Evolutionary conservation across 345 rosid genomes (phyloP), one percentile per base, ranked within the genome.

Genomic region (Euphorbia pulcherrima): DNA sequence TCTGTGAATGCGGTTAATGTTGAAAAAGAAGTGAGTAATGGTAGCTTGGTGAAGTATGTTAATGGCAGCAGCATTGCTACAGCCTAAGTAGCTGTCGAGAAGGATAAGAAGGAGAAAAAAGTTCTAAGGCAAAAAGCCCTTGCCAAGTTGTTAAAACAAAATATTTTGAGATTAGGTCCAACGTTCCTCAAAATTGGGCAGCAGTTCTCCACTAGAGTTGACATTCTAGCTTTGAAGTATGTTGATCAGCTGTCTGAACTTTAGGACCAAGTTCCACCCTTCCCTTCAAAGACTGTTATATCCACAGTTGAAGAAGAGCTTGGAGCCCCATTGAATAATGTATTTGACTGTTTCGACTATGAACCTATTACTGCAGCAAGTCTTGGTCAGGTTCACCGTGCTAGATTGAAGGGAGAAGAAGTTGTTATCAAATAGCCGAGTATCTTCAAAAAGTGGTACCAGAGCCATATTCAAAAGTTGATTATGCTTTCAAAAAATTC

Each of bases 201-300:
- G 77, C 99, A 91, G 68, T 91, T 94, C 60, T 94, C 99, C 64
- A 94, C 99, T 30, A 87, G 99, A 81, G 99, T 90, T 2, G 99
- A 94, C 72, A 94, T 94, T 77, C 97, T 94, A 82, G 86, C 97
- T 77, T 96, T 91, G 74, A 97, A 94, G 74, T 94, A 89, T 78
- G 99, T 94, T 69, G 99, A 94, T 82, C 96, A 91, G 58, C 73
- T 94, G 78, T 85, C 99, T 17, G 99, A 91, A 74, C 92, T 94
- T 80, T 97, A 94, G 99, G 99, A 94, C 87, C 97, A 94, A 89
- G 99, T 94, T 81, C 99, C 99, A 68, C 99, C 99, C 16, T 94
- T 94, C 71, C 83, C 99, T 68, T 94, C 99, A 20, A 90, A 89
- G 59, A 89, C 94, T 53, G 96, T 96, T 60, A 65, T 89, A 48